Percentiles rank a stretch among this genome's conserved stretches.
Conservation (phyloP, 2,329 filamentous ascomycete genomes). For the Venturia effusa region DNA sequence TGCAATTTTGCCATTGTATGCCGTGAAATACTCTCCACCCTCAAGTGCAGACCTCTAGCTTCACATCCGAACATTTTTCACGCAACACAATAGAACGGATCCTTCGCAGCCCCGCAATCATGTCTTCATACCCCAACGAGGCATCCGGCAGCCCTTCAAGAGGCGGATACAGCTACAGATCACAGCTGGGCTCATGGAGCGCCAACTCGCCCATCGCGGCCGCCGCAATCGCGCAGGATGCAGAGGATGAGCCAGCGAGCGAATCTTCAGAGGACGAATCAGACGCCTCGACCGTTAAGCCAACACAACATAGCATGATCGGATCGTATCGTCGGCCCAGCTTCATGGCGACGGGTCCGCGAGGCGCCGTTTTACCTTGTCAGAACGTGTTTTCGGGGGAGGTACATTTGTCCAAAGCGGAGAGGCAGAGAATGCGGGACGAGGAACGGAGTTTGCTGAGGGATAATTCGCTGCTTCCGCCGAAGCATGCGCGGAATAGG, state of each 20-base stretch:
- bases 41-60: neutral
- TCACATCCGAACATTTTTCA: neutral
- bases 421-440: conserved; percentile 41
- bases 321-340: conserved; percentile 66
- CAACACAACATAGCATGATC: conserved; percentile 41
- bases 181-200: conserved; percentile 14
- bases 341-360: conserved; percentile 60
- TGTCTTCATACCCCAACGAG: conserved; percentile 3
- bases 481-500: conserved; percentile 34
- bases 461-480: conserved; percentile 48
- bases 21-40: neutral
- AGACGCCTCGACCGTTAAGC: conserved; percentile 8
- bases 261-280: conserved; percentile 41
- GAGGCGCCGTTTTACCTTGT: conserved; percentile 56
- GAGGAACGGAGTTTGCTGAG: conserved; percentile 48
- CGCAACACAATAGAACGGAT: neutral
- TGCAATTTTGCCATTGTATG: neutral
- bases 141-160: conserved; percentile 2
- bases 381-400: conserved; percentile 27
- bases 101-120: neutral
- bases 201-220: conserved; percentile 25
- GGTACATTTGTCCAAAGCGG: conserved; percentile 38
- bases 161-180: conserved; percentile 14
- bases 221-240: conserved; percentile 27
- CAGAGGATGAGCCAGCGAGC: conserved; percentile 21